Evolutionary conservation across 495 filamentous ascomycete genomes (phyloP).

Genomic region (Neurospora sp.): DNA sequence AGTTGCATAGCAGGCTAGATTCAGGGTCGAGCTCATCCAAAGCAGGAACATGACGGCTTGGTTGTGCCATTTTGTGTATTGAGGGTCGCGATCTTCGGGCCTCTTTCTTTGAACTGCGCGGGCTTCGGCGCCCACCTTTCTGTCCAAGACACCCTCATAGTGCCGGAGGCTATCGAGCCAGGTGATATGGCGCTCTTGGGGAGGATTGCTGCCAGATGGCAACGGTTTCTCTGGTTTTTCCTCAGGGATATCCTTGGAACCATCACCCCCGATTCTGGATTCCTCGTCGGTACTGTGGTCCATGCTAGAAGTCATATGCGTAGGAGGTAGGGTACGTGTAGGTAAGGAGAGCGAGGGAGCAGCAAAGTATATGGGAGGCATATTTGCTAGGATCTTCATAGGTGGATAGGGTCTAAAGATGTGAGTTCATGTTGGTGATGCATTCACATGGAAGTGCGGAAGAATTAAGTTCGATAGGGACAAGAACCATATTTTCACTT

Average conservation of each 20-base stretch:
- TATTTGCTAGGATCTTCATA: not conserved
- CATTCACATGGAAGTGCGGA: too few relatives aligned
- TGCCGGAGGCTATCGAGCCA: slow-evolving; percentile 26
- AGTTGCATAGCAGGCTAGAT: slow-evolving; percentile 43
- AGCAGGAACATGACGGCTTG: slow-evolving; percentile 24
- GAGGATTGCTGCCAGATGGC: not conserved
- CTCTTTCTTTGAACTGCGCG: slow-evolving; percentile 41
- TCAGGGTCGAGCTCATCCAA: slow-evolving; percentile 11
- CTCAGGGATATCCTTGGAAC: not conserved
- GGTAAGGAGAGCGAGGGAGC: not conserved
- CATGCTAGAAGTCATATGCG: not conserved
- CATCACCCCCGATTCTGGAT: not conserved
- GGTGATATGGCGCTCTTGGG: not conserved
- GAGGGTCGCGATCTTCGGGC: slow-evolving; percentile 34
- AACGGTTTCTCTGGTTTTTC: not conserved
- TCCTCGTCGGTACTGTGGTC: not conserved
- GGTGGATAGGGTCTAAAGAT: not conserved
- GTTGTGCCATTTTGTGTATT: slow-evolving; percentile 21
- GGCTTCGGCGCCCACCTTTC: slow-evolving; percentile 44
- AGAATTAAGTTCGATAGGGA: too few relatives aligned
- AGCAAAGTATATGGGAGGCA: not conserved
- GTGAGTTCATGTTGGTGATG: not conserved
- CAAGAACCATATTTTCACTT: too few relatives aligned
- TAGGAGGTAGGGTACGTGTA: not conserved
- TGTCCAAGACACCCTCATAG: slow-evolving; percentile 40